Conservation (phyloP, 2,329 filamentous ascomycete genomes). For the Colletotrichum sp. region DNA sequence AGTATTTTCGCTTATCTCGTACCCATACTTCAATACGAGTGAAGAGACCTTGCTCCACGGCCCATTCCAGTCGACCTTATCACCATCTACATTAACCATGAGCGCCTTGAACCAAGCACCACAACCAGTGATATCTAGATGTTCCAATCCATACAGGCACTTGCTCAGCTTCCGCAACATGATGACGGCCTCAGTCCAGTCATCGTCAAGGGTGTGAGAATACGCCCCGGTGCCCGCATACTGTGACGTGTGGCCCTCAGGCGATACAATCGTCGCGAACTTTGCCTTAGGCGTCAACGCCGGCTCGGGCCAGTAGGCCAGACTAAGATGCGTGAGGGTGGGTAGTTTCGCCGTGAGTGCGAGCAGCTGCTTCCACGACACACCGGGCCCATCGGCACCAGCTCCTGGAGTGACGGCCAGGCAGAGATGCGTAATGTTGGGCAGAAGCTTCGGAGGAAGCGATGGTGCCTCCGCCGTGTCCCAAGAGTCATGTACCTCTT, state of each 20-base stretch:
- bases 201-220: slow-evolving; percentile 61
- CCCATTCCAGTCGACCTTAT: slow-evolving; percentile 58
- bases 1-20: slow-evolving; percentile 38
- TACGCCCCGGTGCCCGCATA: slow-evolving; percentile 63
- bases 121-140: slow-evolving; percentile 67
- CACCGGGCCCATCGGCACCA: slow-evolving; percentile 23
- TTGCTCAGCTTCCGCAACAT: slow-evolving; percentile 60
- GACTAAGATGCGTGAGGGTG: slow-evolving; percentile 63
- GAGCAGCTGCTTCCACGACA: slow-evolving; percentile 66
- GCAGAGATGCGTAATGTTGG: slow-evolving; percentile 65
- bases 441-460: slow-evolving; percentile 45
- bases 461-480: slow-evolving; percentile 42
- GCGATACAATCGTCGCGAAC: slow-evolving; percentile 49
- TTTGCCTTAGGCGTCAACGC: slow-evolving; percentile 60
- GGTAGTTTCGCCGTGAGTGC: slow-evolving; percentile 56
- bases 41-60: slow-evolving; percentile 58
- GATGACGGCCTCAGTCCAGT: slow-evolving; percentile 64
- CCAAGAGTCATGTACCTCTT: slow-evolving; percentile 57
- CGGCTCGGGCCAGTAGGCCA: slow-evolving; percentile 68
- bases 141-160: slow-evolving; percentile 62
- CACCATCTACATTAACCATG: slow-evolving; percentile 43
- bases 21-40: slow-evolving; percentile 51
- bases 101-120: slow-evolving; percentile 58
- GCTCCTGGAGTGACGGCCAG: slow-evolving; percentile 51
- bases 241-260: slow-evolving; percentile 46